These are phyloP conservation scores for Phellopilus nigrolimitatus DNA, from an alignment of 1,284 basidiomycete species.

Conservation along the genomic window DNA sequence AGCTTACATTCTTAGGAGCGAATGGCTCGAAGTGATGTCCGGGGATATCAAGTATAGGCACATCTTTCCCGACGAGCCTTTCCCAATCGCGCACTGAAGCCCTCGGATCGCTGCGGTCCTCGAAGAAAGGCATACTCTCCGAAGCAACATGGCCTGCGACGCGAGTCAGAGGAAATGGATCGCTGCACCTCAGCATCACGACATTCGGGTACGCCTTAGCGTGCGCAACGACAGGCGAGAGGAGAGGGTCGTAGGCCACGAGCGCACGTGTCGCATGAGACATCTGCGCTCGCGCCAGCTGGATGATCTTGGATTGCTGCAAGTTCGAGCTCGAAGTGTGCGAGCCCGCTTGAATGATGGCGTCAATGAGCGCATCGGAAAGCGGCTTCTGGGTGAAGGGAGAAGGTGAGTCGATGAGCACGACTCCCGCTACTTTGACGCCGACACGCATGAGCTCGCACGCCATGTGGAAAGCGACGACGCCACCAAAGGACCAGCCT, in stretches of 20 bases:
- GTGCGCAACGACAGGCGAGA: constrained; percentile 17
- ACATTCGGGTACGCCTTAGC: constrained; percentile 6
- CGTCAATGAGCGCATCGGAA: constrained; percentile 44
- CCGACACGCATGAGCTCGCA: constrained; percentile 43
- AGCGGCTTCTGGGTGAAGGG: constrained; percentile 47
- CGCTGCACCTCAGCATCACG: constrained; percentile 18
- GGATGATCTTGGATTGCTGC: constrained; percentile 20
- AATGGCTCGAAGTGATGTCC: constrained; percentile 66
- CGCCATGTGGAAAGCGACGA: constrained; percentile 63
- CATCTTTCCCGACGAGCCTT: constrained; percentile 30
- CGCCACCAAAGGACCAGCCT: constrained; percentile 78
- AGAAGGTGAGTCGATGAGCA: constrained; percentile 62
- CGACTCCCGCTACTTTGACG: constrained; percentile 45
- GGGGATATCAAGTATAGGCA: constrained; percentile 52
- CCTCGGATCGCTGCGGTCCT: constrained; percentile 37
- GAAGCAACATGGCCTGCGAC: constrained; percentile 17
- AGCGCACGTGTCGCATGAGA: constrained; percentile 39
- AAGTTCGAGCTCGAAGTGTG: constrained; percentile 22
- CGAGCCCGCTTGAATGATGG: constrained; percentile 24
- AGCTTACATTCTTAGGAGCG: constrained; percentile 45
- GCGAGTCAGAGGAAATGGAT: constrained; percentile 2
- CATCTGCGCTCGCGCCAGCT: constrained; percentile 37
- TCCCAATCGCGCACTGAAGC: constrained; percentile 45
- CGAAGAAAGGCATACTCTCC: constrained; percentile 45
- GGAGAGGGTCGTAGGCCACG: constrained; percentile 33